These are phyloP conservation scores for Ophiostoma sp. DNA, from an alignment of 2,329 filamentous ascomycete species.

Conservation along the genomic window DNA sequence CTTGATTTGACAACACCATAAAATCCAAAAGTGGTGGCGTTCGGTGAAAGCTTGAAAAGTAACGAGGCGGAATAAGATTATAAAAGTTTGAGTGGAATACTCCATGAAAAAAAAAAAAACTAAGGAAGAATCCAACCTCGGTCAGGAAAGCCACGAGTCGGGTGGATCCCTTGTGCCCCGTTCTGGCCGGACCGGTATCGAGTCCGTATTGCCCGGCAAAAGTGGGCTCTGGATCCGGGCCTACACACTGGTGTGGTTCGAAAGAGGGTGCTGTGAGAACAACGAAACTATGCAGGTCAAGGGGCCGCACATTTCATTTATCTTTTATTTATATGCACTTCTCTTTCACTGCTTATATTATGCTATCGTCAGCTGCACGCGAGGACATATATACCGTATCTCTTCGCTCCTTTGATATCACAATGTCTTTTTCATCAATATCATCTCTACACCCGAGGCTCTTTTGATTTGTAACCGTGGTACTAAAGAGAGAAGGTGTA, in stretches of 20 bases:
- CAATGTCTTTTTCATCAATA: no score
- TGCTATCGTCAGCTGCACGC: no score
- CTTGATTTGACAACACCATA: constrained; percentile 1
- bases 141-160: neutral
- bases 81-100: neutral
- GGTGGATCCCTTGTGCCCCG: neutral
- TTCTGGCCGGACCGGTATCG: neutral
- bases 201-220: neutral
- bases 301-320: neutral
- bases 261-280: neutral
- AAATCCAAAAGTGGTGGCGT: neutral
- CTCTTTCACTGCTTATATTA: neutral
- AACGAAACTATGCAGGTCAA: neutral
- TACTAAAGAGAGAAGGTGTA: neutral
- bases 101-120: neutral
- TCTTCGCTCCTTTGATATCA: no score
- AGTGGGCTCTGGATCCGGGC: neutral
- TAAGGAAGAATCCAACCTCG: neutral
- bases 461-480: neutral
- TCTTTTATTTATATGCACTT: no score
- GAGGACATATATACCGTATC: no score
- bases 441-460: neutral
- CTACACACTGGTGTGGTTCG: constrained; percentile 2
- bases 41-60: no score
- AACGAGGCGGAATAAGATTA: no score